These are phyloP conservation scores for Phialophora expanda DNA, from an alignment of 2,329 filamentous ascomycete genomes.

Conservation along the genomic window DNA sequence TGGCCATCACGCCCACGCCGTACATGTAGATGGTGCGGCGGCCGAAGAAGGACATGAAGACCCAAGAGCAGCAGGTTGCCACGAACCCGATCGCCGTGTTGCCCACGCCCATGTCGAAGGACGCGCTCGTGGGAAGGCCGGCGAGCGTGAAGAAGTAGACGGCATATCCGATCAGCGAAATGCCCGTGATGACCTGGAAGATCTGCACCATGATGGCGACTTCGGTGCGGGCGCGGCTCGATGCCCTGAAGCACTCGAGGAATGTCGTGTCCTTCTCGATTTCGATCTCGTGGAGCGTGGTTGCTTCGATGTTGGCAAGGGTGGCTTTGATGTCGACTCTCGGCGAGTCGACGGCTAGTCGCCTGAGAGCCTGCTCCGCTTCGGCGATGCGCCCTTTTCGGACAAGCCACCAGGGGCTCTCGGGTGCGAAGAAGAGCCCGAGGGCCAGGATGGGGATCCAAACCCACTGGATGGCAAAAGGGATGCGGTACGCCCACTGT, in stretches of 20 bases:
- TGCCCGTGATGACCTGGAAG: conserved; percentile 58
- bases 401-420: conserved; percentile 48
- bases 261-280: conserved; percentile 57
- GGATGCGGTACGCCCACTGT: conserved; percentile 49
- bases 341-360: conserved; percentile 51
- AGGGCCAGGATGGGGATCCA: conserved; percentile 54
- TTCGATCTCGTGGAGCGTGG: conserved; percentile 57
- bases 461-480: conserved; percentile 54
- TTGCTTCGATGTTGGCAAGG: conserved; percentile 48
- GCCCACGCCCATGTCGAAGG: conserved; percentile 56
- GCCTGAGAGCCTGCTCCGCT: conserved; percentile 48
- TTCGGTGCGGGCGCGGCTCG: conserved; percentile 79
- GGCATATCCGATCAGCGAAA: conserved; percentile 60
- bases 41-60: conserved; percentile 65
- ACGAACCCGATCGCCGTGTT: conserved; percentile 52
- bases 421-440: conserved; percentile 50
- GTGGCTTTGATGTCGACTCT: conserved; percentile 38
- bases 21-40: conserved; percentile 41
- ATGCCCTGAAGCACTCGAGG: conserved; percentile 80
- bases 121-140: conserved; percentile 43
- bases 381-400: conserved; percentile 45
- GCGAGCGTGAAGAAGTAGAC: conserved; percentile 60
- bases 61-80: conserved; percentile 59
- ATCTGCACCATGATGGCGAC: conserved; percentile 69
- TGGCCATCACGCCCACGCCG: conserved; percentile 63